A percentile compares a stretch with the other conserved stretches of the same genome.
Conservation (phyloP, 1,139 yeast genomes). For the Magnusiomyces magnusii region DNA sequence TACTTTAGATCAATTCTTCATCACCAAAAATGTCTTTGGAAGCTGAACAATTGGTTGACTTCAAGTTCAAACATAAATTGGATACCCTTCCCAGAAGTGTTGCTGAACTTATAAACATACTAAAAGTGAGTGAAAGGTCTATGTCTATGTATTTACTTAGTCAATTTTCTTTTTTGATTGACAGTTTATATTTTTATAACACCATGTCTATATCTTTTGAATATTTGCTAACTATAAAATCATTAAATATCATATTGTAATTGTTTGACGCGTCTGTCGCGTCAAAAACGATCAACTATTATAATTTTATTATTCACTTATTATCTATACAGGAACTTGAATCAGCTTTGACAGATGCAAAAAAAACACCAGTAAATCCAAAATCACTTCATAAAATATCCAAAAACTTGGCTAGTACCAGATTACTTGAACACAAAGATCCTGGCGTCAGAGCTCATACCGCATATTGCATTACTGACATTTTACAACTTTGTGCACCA, state of each 20-base stretch:
- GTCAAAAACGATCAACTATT: background rate
- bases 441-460: conserved; percentile 62
- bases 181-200: background rate
- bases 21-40: background rate
- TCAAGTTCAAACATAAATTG: background rate
- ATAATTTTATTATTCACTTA: background rate
- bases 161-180: too few species aligned
- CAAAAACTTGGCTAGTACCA: conserved; percentile 48
- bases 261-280: background rate
- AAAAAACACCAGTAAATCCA: conserved; percentile 45
- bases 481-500: conserved; percentile 75
- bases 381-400: conserved; percentile 41
- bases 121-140: background rate
- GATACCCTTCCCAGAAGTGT: background rate
- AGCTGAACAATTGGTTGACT: background rate
- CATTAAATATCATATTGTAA: background rate
- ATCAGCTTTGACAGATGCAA: background rate
- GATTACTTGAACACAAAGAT: conserved; percentile 54
- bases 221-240: background rate
- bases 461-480: conserved; percentile 70
- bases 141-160: too few species aligned
- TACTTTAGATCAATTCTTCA: background rate
- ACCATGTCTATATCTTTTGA: background rate
- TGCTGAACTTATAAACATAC: background rate
- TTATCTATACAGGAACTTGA: background rate